phyloP scores from a whole-genome alignment of 495 filamentous ascomycete species.

The Poronia punctata region DNA sequence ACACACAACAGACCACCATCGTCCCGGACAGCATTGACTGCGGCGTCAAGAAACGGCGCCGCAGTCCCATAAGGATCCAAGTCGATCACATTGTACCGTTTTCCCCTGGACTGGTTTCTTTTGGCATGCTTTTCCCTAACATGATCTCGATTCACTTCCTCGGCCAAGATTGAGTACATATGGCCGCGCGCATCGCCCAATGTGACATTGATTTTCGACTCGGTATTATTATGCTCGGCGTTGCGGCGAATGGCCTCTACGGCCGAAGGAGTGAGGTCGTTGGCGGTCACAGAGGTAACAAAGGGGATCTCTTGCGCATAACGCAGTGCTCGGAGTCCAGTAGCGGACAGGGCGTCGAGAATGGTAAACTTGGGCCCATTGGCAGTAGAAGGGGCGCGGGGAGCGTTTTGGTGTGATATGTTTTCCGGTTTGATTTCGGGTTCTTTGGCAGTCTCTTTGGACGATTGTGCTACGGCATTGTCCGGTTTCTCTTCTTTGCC shows the following conservation, averaged over 20 bases:
- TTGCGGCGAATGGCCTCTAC: constrained; percentile 76
- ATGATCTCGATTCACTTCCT: constrained; percentile 22
- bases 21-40: constrained; percentile 74
- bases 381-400: no score
- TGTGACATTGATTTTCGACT: constrained; percentile 61
- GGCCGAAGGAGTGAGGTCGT: constrained; percentile 74
- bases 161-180: constrained; percentile 66
- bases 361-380: constrained; percentile 56
- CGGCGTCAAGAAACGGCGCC: constrained; percentile 82
- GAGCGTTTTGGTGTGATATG: constrained; percentile 6
- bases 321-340: constrained; percentile 83
- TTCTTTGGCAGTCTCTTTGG: constrained; percentile 7
- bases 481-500: background rate
- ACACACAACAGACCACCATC: constrained; percentile 85
- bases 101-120: constrained; percentile 19
- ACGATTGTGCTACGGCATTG: constrained; percentile 1
- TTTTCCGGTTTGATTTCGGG: constrained; percentile 17
- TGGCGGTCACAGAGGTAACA: constrained; percentile 74
- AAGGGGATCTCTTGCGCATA: constrained; percentile 88
- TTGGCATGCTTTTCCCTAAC: constrained; percentile 21
- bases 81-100: constrained; percentile 86
- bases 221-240: constrained; percentile 69
- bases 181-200: constrained; percentile 77
- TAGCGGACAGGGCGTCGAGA: constrained; percentile 91
- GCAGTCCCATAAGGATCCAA: constrained; percentile 94